phyloP scores from a whole-genome alignment of 768 basidiomycete genomes.

The Leucosporidium creatinivorum region DNA sequence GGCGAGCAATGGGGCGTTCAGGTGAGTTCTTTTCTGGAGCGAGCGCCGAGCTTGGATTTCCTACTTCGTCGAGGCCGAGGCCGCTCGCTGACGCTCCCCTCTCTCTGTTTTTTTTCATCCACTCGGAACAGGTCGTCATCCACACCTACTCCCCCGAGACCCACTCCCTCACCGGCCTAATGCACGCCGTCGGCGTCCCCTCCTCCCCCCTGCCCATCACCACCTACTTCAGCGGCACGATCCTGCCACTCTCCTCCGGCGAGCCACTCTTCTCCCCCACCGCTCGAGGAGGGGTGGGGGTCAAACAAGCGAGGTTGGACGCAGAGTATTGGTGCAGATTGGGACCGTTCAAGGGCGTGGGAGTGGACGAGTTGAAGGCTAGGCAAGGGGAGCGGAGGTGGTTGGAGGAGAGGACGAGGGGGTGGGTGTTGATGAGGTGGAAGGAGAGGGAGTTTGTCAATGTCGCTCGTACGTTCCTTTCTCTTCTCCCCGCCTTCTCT shows the following conservation, averaged over 20 bases:
- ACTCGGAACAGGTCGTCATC: conserved; percentile 21
- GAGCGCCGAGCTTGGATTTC: no score
- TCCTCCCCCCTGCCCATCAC: neutral
- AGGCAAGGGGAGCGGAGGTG: conserved; percentile 10
- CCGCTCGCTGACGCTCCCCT: no score
- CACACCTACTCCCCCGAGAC: conserved; percentile 9
- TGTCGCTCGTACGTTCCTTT: conserved; percentile 14
- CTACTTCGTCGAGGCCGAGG: no score
- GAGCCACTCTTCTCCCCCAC: conserved; percentile 8
- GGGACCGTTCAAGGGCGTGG: conserved; percentile 30
- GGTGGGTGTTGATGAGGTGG: conserved; percentile 35
- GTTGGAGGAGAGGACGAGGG: conserved; percentile 17
- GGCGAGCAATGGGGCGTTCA: conserved; percentile 25
- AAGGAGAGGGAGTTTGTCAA: conserved; percentile 34
- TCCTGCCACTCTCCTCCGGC: conserved; percentile 19
- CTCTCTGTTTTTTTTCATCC: no score
- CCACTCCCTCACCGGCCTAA: conserved; percentile 19
- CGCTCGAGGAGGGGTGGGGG: neutral
- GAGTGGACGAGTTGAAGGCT: conserved; percentile 16
- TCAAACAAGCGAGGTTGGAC: conserved; percentile 5
- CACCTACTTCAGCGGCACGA: neutral
- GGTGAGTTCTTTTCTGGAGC: neutral
- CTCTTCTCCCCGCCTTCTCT: neutral
- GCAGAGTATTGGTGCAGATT: conserved; percentile 32
- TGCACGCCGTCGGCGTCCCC: conserved; percentile 32